phyloP scores from a whole-genome alignment of 1,284 basidiomycete species.

The Cystobasidium pallidum region DNA sequence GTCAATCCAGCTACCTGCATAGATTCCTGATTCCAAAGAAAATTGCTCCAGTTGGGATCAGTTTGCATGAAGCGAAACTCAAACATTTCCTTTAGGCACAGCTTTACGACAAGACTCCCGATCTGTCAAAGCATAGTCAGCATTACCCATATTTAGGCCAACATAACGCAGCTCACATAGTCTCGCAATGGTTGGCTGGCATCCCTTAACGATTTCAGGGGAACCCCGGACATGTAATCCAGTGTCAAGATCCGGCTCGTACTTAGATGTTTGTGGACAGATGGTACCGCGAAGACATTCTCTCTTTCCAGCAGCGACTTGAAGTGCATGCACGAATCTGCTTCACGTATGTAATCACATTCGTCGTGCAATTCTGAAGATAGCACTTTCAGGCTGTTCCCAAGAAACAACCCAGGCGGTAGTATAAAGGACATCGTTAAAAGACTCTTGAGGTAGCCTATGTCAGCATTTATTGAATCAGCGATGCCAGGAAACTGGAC shows the following conservation, averaged over 20 bases:
- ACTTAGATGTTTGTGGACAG: constrained; percentile 74
- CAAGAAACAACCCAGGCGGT: constrained; percentile 85
- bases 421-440: constrained; percentile 77
- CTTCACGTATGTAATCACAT: constrained; percentile 91
- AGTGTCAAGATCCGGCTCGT: constrained; percentile 85
- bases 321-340: constrained; percentile 71
- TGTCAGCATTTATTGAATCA: constrained; percentile 81
- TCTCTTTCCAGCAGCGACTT: constrained; percentile 65
- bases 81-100: constrained; percentile 90
- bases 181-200: constrained; percentile 71
- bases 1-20: constrained; percentile 64
- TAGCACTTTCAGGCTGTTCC: constrained; percentile 85
- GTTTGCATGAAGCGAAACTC: constrained; percentile 94
- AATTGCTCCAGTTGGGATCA: constrained; percentile 98
- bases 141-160: neutral
- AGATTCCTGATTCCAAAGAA: constrained; percentile 76
- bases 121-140: constrained; percentile 64
- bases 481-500: constrained; percentile 94
- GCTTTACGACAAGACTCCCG: constrained; percentile 75
- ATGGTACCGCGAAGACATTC: constrained; percentile 77
- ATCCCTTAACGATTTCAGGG: neutral
- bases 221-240: constrained; percentile 76
- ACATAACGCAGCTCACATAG: constrained; percentile 64
- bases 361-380: constrained; percentile 90
- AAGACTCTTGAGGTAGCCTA: constrained; percentile 82